phyloP scores from a whole-genome alignment of 2,329 filamentous ascomycete genomes.

The Fusarium brachygibbosum region DNA sequence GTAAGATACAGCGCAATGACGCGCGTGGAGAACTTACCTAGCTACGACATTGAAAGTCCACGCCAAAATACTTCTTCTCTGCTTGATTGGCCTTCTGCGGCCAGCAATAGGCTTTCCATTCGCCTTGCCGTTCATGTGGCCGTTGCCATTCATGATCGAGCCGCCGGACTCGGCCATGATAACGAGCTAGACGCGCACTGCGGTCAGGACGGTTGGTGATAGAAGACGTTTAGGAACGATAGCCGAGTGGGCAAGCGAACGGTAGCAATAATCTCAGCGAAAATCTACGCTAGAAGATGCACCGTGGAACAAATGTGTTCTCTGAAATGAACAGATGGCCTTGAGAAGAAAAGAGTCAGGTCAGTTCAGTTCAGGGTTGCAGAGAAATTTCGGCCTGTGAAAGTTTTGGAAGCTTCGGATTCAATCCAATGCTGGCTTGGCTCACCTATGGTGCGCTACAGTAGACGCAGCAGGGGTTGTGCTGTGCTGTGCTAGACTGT shows the following conservation, averaged over 20 bases:
- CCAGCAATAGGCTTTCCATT: conserved; percentile 48
- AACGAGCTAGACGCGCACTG: conserved; percentile 38
- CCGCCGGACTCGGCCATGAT: conserved; percentile 55
- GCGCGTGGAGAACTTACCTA: conserved; percentile 60
- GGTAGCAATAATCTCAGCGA: conserved; percentile 17
- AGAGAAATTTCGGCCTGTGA: conserved; percentile 32
- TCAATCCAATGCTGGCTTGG: conserved; percentile 20
- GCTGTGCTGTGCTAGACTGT: conserved; percentile 21
- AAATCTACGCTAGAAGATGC: conserved; percentile 17
- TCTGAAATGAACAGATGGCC: conserved; percentile 25
- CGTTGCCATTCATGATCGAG: conserved; percentile 56
- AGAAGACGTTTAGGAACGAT: conserved; percentile 19
- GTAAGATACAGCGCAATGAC: conserved; percentile 13
- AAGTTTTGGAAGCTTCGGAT: conserved; percentile 31
- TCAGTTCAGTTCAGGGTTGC: conserved; percentile 33
- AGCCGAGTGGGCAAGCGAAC: conserved; percentile 31
- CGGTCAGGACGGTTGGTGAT: conserved; percentile 28
- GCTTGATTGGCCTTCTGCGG: conserved; percentile 44
- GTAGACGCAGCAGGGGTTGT: conserved; percentile 33
- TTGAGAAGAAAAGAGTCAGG: conserved; percentile 26
- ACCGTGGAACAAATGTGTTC: conserved; percentile 22
- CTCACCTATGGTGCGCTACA: conserved; percentile 24
- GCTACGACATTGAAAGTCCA: conserved; percentile 65
- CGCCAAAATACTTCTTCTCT: conserved; percentile 49
- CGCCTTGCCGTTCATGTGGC: conserved; percentile 53